phyloP scores from a whole-genome alignment of 768 basidiomycete species.

The Boletellus ananas region DNA sequence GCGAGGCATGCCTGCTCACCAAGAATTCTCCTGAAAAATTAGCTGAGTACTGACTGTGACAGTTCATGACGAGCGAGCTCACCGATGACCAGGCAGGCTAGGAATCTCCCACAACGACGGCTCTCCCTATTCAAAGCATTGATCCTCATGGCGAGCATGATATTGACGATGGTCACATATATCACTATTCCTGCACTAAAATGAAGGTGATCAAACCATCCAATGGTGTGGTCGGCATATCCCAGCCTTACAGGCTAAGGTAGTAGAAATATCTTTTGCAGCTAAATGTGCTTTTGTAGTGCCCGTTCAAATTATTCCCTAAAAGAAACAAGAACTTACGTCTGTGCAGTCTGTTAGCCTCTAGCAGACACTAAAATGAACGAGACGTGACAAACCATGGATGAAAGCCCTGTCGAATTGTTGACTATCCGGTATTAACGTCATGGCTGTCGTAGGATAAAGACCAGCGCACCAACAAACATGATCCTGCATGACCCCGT shows the following conservation, averaged over 20 bases:
- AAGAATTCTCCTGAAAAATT: slow-evolving; percentile 14
- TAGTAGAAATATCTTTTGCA: slow-evolving; percentile 24
- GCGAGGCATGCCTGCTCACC: slow-evolving; percentile 3
- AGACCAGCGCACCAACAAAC: slow-evolving; percentile 12
- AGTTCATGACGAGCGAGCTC: neutral
- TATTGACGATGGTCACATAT: slow-evolving; percentile 17
- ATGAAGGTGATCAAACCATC: neutral
- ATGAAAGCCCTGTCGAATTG: slow-evolving; percentile 17
- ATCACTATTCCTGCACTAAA: slow-evolving; percentile 19
- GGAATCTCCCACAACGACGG: neutral
- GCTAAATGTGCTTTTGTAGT: neutral
- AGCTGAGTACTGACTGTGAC: neutral
- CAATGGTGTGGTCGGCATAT: neutral
- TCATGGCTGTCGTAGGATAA: neutral
- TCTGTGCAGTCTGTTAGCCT: slow-evolving; percentile 5
- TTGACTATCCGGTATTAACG: slow-evolving; percentile 13
- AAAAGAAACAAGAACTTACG: slow-evolving; percentile 11
- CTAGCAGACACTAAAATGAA: neutral
- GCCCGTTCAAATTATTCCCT: neutral
- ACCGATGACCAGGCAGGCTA: slow-evolving; percentile 18
- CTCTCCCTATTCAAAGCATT: slow-evolving; percentile 12
- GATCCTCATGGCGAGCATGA: slow-evolving; percentile 19
- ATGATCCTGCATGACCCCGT: slow-evolving; percentile 6
- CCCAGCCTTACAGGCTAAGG: slow-evolving; percentile 13
- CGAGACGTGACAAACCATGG: slow-evolving; percentile 7